Evolutionary conservation across 2,329 filamentous ascomycete genomes (phyloP).

Genomic region (Penicillium glabrum): DNA sequence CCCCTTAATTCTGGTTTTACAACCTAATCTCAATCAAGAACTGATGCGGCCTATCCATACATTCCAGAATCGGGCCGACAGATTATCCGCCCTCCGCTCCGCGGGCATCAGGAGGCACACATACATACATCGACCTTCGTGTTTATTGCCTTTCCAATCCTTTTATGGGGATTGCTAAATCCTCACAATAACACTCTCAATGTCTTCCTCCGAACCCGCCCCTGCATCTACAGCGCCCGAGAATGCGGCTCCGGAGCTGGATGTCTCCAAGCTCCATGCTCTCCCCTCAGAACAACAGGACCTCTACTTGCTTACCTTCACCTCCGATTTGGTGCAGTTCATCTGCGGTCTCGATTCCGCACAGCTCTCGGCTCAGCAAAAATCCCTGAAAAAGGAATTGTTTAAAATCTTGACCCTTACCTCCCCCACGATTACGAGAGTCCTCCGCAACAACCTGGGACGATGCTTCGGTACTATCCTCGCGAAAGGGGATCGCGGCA

Average conservation of each 20-base stretch:
- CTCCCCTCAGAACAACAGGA: slow-evolving; percentile 94
- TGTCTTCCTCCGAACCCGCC: slow-evolving; percentile 40
- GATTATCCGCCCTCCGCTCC: slow-evolving; percentile 30
- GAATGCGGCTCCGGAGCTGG: slow-evolving; percentile 63
- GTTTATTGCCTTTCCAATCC: slow-evolving; percentile 3
- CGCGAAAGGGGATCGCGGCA: slow-evolving; percentile 79
- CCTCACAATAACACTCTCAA: slow-evolving; percentile 23
- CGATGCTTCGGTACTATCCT: slow-evolving; percentile 82
- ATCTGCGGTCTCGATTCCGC: slow-evolving; percentile 69
- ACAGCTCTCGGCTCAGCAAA: slow-evolving; percentile 82
- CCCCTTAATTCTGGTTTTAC: background rate
- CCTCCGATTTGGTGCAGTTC: slow-evolving; percentile 78
- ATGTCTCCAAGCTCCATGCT: slow-evolving; percentile 82
- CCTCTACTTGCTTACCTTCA: slow-evolving; percentile 86
- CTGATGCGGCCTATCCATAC: slow-evolving; percentile 10
- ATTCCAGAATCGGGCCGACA: slow-evolving; percentile 26
- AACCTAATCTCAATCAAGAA: background rate
- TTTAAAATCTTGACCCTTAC: slow-evolving; percentile 86
- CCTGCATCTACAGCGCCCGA: slow-evolving; percentile 35
- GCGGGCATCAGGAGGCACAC: slow-evolving; percentile 24
- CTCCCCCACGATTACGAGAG: slow-evolving; percentile 78
- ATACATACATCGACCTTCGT: slow-evolving; percentile 16
- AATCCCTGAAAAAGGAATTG: slow-evolving; percentile 89
- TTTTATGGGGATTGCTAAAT: slow-evolving; percentile 13
- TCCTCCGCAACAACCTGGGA: slow-evolving; percentile 86